Evolutionary conservation across 345 rosid genomes (phyloP).

Genomic region (Cardiospermum halicacabum): DNA sequence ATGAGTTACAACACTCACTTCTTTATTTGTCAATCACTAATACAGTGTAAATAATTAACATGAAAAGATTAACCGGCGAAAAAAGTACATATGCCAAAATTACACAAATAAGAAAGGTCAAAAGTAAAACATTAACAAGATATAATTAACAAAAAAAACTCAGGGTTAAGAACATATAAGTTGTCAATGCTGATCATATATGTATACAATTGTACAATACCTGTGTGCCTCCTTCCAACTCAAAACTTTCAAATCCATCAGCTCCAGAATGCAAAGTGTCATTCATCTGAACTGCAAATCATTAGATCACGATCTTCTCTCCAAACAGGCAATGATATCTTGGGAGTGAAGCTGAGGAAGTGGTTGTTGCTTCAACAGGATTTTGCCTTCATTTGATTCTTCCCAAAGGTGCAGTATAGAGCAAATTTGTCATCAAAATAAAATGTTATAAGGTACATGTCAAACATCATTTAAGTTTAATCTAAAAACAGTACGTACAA

Average conservation of each 20-base stretch:
- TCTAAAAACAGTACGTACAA: too few species aligned
- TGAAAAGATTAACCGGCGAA: not conserved
- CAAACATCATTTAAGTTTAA: not conserved
- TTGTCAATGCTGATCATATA: not conserved
- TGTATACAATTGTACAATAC: conserved; percentile 26
- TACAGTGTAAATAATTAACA: not conserved
- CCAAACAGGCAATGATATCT: conserved; percentile 65
- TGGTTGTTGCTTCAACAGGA: conserved; percentile 75
- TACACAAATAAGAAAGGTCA: not conserved
- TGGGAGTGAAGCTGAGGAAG: conserved; percentile 83
- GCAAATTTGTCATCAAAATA: conserved; percentile 44
- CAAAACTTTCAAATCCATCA: conserved; percentile 69
- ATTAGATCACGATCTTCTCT: conserved; percentile 60
- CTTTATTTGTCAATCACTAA: not conserved
- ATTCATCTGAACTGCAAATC: conserved; percentile 74
- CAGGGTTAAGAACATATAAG: not conserved
- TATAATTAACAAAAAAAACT: not conserved
- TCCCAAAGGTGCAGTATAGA: conserved; percentile 75
- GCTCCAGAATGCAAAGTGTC: conserved; percentile 72
- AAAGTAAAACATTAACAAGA: not conserved
- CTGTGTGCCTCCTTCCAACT: conserved; percentile 72
- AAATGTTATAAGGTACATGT: not conserved
- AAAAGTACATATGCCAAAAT: not conserved
- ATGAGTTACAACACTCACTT: not conserved
- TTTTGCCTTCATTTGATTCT: conserved; percentile 69